Conservation (phyloP, 345 rosid genomes). For the Leavenworthia alabamica region DNA sequence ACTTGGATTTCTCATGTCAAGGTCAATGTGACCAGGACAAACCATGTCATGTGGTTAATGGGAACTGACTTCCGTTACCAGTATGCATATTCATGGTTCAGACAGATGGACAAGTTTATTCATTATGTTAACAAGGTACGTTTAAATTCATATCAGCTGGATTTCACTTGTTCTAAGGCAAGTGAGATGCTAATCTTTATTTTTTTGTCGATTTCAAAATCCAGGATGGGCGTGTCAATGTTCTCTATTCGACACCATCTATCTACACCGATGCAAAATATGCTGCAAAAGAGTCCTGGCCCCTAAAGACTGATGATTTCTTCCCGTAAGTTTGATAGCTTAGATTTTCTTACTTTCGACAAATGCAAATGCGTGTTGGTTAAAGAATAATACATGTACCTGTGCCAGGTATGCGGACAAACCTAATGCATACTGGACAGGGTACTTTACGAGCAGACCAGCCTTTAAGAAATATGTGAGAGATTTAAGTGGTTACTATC, state of each 20-base stretch:
- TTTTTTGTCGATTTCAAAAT: constrained; percentile 17
- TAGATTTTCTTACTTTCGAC: neutral
- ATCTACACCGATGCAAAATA: constrained; percentile 81
- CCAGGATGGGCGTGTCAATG: constrained; percentile 94
- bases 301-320: constrained; percentile 80
- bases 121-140: constrained; percentile 85
- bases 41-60: constrained; percentile 92
- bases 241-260: constrained; percentile 83
- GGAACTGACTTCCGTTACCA: constrained; percentile 96
- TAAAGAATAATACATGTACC: neutral
- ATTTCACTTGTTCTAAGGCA: neutral
- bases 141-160: neutral
- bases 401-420: constrained; percentile 75
- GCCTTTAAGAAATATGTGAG: constrained; percentile 81
- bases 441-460: constrained; percentile 92
- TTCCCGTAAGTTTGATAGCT: constrained; percentile 66
- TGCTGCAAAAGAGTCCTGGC: constrained; percentile 75
- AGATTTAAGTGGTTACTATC: constrained; percentile 68
- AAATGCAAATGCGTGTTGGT: neutral
- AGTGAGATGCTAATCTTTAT: neutral
- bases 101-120: constrained; percentile 96
- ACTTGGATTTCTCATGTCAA: constrained; percentile 23
- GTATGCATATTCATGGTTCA: constrained; percentile 88
- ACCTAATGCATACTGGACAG: constrained; percentile 94
- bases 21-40: constrained; percentile 89